phyloP scores from a whole-genome alignment of 306 rosid species.

The Cicer judaicum region DNA sequence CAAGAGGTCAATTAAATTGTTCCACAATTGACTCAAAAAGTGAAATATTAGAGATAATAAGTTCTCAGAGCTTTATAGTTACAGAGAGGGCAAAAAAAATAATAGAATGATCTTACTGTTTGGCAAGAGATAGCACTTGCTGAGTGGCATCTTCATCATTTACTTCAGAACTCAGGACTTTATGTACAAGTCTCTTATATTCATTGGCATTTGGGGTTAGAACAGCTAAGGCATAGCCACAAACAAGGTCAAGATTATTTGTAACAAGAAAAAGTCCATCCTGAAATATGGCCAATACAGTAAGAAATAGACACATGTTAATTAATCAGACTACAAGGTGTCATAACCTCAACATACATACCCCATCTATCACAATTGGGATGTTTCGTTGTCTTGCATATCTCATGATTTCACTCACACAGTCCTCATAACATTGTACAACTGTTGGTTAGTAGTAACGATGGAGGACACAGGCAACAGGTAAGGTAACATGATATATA shows the following conservation, averaged over 20 bases:
- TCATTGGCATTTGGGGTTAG: slow-evolving; percentile 89
- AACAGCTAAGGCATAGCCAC: slow-evolving; percentile 82
- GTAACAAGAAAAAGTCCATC: slow-evolving; percentile 93
- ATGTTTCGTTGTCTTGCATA: slow-evolving; percentile 72
- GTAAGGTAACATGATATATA: neutral
- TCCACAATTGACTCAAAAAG: too few relatives aligned
- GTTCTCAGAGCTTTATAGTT: neutral
- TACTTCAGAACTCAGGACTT: slow-evolving; percentile 67
- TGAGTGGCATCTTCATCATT: slow-evolving; percentile 54
- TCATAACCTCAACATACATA: slow-evolving; percentile 49
- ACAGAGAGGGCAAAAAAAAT: neutral
- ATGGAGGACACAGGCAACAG: slow-evolving; percentile 24
- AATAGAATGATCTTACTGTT: slow-evolving; percentile 49
- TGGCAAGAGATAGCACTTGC: slow-evolving; percentile 73
- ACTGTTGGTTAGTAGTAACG: slow-evolving; percentile 37
- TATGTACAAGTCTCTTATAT: slow-evolving; percentile 82
- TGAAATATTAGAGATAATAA: neutral
- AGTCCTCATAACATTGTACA: slow-evolving; percentile 60
- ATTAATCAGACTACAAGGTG: slow-evolving; percentile 31
- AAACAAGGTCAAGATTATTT: slow-evolving; percentile 72
- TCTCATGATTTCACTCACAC: too few relatives aligned
- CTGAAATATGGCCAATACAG: slow-evolving; percentile 52
- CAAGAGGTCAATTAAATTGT: too few relatives aligned
- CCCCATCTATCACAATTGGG: slow-evolving; percentile 89
- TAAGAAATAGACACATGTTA: slow-evolving; percentile 25